Conservation (phyloP, 2,329 filamentous ascomycete genomes). For the Podosphaera fusca region DNA sequence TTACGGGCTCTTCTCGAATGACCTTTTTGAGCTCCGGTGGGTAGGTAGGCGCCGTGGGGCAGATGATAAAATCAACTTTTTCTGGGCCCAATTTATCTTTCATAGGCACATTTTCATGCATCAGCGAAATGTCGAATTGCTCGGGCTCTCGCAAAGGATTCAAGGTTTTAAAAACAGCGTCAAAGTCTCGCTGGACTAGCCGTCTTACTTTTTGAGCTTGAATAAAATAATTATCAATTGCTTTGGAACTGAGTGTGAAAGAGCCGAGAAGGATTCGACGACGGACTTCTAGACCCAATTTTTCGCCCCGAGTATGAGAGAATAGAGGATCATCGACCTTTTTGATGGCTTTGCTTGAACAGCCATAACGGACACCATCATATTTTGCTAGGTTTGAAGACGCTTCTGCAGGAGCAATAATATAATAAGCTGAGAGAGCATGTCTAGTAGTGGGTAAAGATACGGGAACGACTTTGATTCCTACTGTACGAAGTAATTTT, state of each 20-base stretch:
- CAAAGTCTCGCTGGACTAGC: slow-evolving; percentile 68
- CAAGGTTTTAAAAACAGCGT: slow-evolving; percentile 44
- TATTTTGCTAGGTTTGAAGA: slow-evolving; percentile 93
- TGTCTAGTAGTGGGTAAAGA: slow-evolving; percentile 65
- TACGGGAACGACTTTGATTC: slow-evolving; percentile 50
- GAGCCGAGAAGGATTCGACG: slow-evolving; percentile 72
- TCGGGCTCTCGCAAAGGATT: slow-evolving; percentile 41
- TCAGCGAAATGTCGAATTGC: slow-evolving; percentile 35
- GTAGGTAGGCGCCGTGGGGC: slow-evolving; percentile 61
- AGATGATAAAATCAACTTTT: slow-evolving; percentile 67
- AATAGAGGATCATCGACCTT: slow-evolving; percentile 43
- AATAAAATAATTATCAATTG: slow-evolving; percentile 91
- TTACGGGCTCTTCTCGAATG: slow-evolving; percentile 30
- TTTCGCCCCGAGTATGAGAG: slow-evolving; percentile 45
- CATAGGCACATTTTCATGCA: slow-evolving; percentile 27
- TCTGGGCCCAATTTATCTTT: slow-evolving; percentile 32
- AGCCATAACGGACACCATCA: slow-evolving; percentile 82
- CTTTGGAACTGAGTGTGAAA: slow-evolving; percentile 71
- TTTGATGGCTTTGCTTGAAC: slow-evolving; percentile 5
- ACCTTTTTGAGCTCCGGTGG: slow-evolving; percentile 43
- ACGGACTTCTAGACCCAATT: slow-evolving; percentile 68
- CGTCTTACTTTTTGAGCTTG: slow-evolving; percentile 75
- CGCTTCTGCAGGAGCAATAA: slow-evolving; percentile 84
- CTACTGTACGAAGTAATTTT: slow-evolving; percentile 32
- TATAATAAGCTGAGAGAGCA: slow-evolving; percentile 81